A percentile compares a stretch with the other conserved stretches of the same genome.
Evolutionary conservation across 2,329 filamentous ascomycete species (phyloP).

Genomic region (Diaporthe vaccinii): DNA sequence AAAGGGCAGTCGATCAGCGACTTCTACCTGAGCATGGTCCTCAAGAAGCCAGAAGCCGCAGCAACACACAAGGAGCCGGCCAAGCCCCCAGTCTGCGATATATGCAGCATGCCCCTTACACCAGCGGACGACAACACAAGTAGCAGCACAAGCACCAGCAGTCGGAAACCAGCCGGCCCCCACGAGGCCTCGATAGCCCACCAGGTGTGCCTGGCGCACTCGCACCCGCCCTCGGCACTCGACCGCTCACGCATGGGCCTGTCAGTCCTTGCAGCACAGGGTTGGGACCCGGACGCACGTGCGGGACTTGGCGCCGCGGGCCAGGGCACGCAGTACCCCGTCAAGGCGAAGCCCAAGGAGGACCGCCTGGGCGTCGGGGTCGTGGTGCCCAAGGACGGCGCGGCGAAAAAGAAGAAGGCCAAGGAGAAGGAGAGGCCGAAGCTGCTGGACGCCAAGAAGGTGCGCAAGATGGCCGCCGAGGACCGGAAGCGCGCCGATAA

Average conservation of each 20-base stretch:
- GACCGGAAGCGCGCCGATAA: constrained; percentile 74
- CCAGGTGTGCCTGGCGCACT: constrained; percentile 77
- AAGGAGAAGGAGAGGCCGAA: constrained; percentile 60
- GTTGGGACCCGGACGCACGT: constrained; percentile 82
- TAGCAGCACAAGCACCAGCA: constrained; percentile 43
- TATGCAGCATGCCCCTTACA: constrained; percentile 71
- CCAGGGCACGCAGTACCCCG: constrained; percentile 80
- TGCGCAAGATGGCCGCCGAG: constrained; percentile 71
- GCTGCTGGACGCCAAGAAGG: constrained; percentile 78
- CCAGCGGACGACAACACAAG: constrained; percentile 39
- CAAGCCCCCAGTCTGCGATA: constrained; percentile 60
- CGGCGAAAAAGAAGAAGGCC: constrained; percentile 58
- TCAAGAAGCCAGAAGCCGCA: constrained; percentile 53
- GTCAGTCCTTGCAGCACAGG: constrained; percentile 73
- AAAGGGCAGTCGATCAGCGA: constrained; percentile 61
- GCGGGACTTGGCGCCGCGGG: constrained; percentile 78
- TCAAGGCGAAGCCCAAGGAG: constrained; percentile 80
- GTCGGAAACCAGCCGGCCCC: constrained; percentile 42
- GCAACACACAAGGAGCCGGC: constrained; percentile 25
- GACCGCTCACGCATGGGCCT: constrained; percentile 80
- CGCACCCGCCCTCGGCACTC: constrained; percentile 79
- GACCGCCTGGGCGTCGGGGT: constrained; percentile 82
- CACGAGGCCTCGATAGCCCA: constrained; percentile 78
- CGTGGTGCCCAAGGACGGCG: constrained; percentile 55
- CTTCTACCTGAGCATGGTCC: constrained; percentile 76